Evolutionary conservation across 176 grass and related monocot genomes (phyloP), one percentile per base, ranked within the genome.

Genomic region (Bonia amplexicaulis): DNA sequence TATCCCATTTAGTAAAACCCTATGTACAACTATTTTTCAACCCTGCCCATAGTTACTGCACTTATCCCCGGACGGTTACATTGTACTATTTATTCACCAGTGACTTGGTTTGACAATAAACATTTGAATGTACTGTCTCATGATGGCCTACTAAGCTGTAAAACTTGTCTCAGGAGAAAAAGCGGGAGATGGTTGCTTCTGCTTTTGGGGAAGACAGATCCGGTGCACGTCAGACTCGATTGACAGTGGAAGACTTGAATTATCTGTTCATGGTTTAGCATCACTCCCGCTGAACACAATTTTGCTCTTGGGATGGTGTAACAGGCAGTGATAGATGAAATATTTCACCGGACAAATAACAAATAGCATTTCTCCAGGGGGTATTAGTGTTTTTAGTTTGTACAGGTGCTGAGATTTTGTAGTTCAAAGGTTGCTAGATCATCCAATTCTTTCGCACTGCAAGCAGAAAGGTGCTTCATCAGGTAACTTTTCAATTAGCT

Each of bases 141-240:
- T 76, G 27, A 22, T 65, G 67, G 73, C 81, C 29, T 67, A 33
- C 67, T 83, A 90, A 59, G 23, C 9, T 78, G 46, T 71, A 44
- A 7, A 49, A 71, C 61, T 25, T 77, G 41, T 83, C 55, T 62
- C 93, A 99, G 97, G 88, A 96, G 76, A 99, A 96, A 72, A 99
- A 99, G 46, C 88, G 97, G 40, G 97, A 96, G 79, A 99, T 99
- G 97, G 97, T 99, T 73, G 88, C 97, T 52, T 94, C 91, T 73
- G 97, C 97, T 40, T 99, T 99, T 88, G 97, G 97, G 10, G 93
- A 96, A 73, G 97, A 96, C 82, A 91, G 87, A 90, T 94, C 90
- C 70, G 92, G 90, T 83, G 87, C 88, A 26, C 88, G 92, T 59
- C 89, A 93, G 65, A 91, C 97, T 77, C 85, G 96, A 35, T 67